Conservation (phyloP, 257 asterid species). For the Galeopsis tetrahit region DNA sequence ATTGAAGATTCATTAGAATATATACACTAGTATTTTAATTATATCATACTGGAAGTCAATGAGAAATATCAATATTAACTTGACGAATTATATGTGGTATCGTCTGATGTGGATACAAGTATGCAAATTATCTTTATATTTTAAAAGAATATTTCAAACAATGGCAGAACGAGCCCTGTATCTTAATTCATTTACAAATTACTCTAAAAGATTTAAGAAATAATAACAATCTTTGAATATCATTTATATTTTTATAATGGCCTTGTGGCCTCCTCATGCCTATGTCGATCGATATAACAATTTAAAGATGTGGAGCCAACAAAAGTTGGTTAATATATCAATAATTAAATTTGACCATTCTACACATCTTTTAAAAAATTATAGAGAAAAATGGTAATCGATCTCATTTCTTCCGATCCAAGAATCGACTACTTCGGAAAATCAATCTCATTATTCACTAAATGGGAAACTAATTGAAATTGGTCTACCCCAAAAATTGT, state of each 20-base stretch:
- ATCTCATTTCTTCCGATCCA: too few relatives aligned
- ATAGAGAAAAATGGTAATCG: too few relatives aligned
- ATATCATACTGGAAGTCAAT: conserved; percentile 24
- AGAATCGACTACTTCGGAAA: too few relatives aligned
- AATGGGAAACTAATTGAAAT: too few relatives aligned
- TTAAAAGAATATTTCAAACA: background rate
- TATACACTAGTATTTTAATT: background rate
- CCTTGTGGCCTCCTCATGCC: conserved; percentile 37
- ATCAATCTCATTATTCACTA: too few relatives aligned
- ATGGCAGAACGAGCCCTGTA: conserved; percentile 8
- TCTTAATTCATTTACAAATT: background rate
- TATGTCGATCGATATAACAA: conserved; percentile 16
- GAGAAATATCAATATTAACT: background rate
- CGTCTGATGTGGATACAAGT: conserved; percentile 33
- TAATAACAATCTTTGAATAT: background rate
- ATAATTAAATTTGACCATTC: background rate
- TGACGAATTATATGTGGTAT: background rate
- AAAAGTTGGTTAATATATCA: background rate
- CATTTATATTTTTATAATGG: background rate
- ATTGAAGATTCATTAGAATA: conserved; percentile 34
- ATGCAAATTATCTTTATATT: background rate
- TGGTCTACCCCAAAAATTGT: too few relatives aligned
- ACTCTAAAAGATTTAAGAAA: background rate
- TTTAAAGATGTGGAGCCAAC: conserved; percentile 20
- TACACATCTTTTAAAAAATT: too few relatives aligned